Conservation (phyloP, 2,329 filamentous ascomycete species). For the Aspergillus tamarii region DNA sequence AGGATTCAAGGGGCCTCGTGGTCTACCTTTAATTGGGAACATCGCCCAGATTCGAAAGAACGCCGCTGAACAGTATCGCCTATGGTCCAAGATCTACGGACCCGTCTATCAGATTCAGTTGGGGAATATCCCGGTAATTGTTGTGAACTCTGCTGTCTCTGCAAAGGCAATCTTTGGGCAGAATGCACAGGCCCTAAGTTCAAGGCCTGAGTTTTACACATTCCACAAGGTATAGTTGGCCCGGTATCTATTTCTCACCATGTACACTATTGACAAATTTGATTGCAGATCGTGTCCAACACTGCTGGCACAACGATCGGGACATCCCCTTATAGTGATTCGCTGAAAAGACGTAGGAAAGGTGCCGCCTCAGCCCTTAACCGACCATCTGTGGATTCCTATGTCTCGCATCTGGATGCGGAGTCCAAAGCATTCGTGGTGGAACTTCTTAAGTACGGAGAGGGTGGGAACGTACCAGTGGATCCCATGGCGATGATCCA, state of each 20-base stretch:
- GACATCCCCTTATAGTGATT: conserved; percentile 68
- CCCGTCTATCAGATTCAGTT: conserved; percentile 61
- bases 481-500: conserved; percentile 72
- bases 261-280: not conserved
- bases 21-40: conserved; percentile 60
- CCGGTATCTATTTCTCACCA: not conserved
- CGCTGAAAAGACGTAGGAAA: conserved; percentile 65
- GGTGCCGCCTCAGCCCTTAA: conserved; percentile 68
- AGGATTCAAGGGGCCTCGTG: conserved; percentile 53
- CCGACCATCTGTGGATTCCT: conserved; percentile 65
- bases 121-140: conserved; percentile 60
- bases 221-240: conserved; percentile 56
- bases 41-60: conserved; percentile 58
- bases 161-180: conserved; percentile 57
- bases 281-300: conserved; percentile 60
- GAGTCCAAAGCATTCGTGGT: conserved; percentile 66
- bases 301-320: conserved; percentile 70
- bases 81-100: conserved; percentile 56
- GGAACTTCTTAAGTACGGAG: conserved; percentile 62
- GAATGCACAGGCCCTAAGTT: conserved; percentile 58
- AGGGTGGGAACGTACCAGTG: conserved; percentile 56
- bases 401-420: conserved; percentile 64
- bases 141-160: conserved; percentile 58
- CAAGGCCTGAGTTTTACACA: conserved; percentile 61
- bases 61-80: conserved; percentile 60